Percentiles rank a stretch among this genome's conserved stretches.
Conservation (phyloP, 1,284 basidiomycete species). For the Pyrrhoderma noxium region DNA sequence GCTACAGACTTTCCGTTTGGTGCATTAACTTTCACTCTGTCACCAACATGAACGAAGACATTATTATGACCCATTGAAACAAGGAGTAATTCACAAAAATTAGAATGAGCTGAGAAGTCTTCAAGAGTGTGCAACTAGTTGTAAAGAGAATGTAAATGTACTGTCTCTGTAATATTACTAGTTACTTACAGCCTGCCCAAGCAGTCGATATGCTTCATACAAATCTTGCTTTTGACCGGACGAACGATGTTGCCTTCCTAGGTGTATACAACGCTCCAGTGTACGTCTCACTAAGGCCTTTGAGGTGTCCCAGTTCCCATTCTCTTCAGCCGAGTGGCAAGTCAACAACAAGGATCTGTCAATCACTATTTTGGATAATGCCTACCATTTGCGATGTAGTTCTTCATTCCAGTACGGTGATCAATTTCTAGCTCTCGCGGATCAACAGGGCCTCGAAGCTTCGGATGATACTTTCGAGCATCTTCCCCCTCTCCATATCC, state of each 20-base stretch:
- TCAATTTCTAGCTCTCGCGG: slow-evolving; percentile 85
- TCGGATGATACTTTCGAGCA: slow-evolving; percentile 67
- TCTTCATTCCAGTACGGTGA: slow-evolving; percentile 87
- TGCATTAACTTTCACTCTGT: slow-evolving; percentile 69
- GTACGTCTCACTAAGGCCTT: slow-evolving; percentile 75
- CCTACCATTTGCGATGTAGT: slow-evolving; percentile 84
- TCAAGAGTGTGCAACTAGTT: slow-evolving; percentile 73
- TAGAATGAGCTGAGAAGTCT: slow-evolving; percentile 86
- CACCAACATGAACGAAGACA: slow-evolving; percentile 89
- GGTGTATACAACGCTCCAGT: slow-evolving; percentile 64
- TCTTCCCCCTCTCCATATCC: slow-evolving; percentile 86
- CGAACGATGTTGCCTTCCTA: slow-evolving; percentile 53
- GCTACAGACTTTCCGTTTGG: slow-evolving; percentile 73
- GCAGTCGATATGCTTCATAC: slow-evolving; percentile 78
- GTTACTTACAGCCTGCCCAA: slow-evolving; percentile 56
- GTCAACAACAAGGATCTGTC: background rate
- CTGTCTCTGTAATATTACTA: background rate
- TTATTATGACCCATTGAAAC: slow-evolving; percentile 67
- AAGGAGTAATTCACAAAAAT: slow-evolving; percentile 79
- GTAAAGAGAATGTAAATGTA: background rate
- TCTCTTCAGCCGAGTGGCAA: slow-evolving; percentile 37
- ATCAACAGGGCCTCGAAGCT: slow-evolving; percentile 65
- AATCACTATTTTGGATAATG: background rate
- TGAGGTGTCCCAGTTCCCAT: slow-evolving; percentile 82
- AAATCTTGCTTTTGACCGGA: slow-evolving; percentile 60